Evolutionary conservation across 2,329 filamentous ascomycete species (phyloP), one percentile per base, ranked within the genome.

Genomic region (Ophidiomyces ophidiicola): DNA sequence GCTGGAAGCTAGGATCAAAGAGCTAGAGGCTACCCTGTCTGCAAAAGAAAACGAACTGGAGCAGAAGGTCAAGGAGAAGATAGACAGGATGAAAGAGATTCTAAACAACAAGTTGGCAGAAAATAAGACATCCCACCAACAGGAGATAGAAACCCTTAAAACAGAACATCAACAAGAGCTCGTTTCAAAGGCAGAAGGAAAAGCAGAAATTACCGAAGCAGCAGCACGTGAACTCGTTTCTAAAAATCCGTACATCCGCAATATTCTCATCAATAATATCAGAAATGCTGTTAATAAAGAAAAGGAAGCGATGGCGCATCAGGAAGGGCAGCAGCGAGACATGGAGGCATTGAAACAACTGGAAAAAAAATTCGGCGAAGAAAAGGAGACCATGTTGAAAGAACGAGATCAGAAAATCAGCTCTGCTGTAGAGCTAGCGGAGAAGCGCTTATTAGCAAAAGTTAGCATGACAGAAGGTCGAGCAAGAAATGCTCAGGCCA

Each of bases 391-490:
- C 4, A 45, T 67, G 28, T 53, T 59, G 43, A 66, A 67, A 42
- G 59, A 66, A 21, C 63, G 69, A 25, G 73, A 78, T 50, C 78
- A 64, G 44, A 68, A 67, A 46, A 59, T 59, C 71, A 80, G 56
- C 31, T 60, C 60, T 25, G 80, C 78, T 2, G 73, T 80, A 36
- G 71, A 80, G 45, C 72, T 90, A 63, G 76, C 78, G 31, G 74
- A 78, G 24, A 87, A 87, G 64, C 84, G 83, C 57, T 74, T 73
- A 39, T 74, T 74, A 1, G 66, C 83, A 34, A 82, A 81, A 47
- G 69, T 88, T 46, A 88, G 85, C 55, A 82, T 92, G 76, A 67
- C 77, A 4, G 80, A 88, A 49, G 82, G 79, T 50, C 76, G 79
- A 54, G 63, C 71, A 32, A 74, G 71, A 45, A 63, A 66, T 6